Percentiles rank a stretch among this genome's conserved stretches.
Evolutionary conservation across 2,329 filamentous ascomycete genomes (phyloP).

Genomic region (Diaporthe nobilis): DNA sequence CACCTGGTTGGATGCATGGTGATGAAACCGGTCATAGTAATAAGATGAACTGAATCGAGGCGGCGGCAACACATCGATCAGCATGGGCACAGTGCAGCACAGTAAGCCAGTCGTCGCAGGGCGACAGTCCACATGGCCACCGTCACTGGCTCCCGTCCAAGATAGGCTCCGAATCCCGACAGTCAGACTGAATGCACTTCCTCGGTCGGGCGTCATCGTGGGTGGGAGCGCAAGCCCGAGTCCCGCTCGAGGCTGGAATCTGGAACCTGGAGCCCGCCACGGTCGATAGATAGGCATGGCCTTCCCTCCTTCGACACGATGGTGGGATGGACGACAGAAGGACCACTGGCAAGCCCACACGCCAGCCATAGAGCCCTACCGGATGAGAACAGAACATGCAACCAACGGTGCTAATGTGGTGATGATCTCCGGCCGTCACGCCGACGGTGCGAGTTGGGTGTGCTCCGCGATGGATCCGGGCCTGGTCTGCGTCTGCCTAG

Average conservation of each 20-base stretch:
- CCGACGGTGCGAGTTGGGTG: neutral
- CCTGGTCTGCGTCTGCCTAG: neutral
- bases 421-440: neutral
- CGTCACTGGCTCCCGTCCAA: conserved; percentile 24
- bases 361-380: neutral
- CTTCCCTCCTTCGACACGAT: neutral
- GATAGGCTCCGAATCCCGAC: neutral
- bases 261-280: neutral
- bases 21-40: conserved; percentile 34
- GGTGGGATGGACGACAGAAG: neutral
- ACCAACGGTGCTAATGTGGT: neutral
- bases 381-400: neutral
- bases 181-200: neutral
- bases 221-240: neutral
- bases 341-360: neutral
- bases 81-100: conserved; percentile 42
- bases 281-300: neutral
- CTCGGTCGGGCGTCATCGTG: neutral
- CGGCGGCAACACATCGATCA: conserved; percentile 18
- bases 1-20: conserved; percentile 25
- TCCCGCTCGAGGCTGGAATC: neutral
- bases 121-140: conserved; percentile 36
- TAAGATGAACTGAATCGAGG: conserved; percentile 26
- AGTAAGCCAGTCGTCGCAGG: conserved; percentile 38
- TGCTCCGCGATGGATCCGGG: neutral